Base-by-base conservation (phyloP, 2,329 filamentous ascomycete genomes). In the Colletotrichum spinosum region DNA sequence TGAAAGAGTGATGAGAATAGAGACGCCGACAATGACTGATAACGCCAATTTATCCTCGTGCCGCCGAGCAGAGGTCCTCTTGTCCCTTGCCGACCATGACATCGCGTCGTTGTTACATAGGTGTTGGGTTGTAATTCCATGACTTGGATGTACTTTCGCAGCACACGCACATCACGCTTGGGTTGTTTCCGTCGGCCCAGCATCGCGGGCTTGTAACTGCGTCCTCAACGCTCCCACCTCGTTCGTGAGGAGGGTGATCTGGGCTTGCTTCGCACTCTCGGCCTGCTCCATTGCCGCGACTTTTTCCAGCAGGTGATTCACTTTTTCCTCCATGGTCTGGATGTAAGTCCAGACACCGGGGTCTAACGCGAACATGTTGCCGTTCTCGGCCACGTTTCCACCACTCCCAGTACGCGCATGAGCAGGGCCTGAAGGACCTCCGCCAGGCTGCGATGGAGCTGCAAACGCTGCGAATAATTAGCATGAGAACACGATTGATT, bases 291-390 rank as follows among this genome's bases (percentile, higher is more conserved):
- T 77, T 6, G 70, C 71, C 44, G 68, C 55, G 44, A 74, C 73
- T 56, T 77, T 75, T 15, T 85, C 82, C 42, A 76, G 78, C 25
- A 86, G 71, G 11, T 78, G 75, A 60, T 82, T 81, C n/a, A 86
- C 74, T 69, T 80, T 80, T 11, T 88, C 85, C 72, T 95, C 92
- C 54, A 95, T 80, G 15, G 83, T 84, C 61, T 92, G 88, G 39
- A 94, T 86, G 71, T 93, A 93, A 4, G 84, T 80, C 90, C 90
- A 93, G 8, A 94, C 80, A 46, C 88, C 89, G 68, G 88, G 83
- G 55, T 88, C 86, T 15, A 81, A 81, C 56, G 87, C 81, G 75
- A 93, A 90, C 66, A 93, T 83, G 70, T 92, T 93, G 67, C 86
- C 87, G 72, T 87, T 89, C 65, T 86, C 86, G 13, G 80, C 84